These are phyloP conservation scores for Fraxinus floribunda DNA, from an alignment of 305 asterid genomes.

Conservation along the genomic window DNA sequence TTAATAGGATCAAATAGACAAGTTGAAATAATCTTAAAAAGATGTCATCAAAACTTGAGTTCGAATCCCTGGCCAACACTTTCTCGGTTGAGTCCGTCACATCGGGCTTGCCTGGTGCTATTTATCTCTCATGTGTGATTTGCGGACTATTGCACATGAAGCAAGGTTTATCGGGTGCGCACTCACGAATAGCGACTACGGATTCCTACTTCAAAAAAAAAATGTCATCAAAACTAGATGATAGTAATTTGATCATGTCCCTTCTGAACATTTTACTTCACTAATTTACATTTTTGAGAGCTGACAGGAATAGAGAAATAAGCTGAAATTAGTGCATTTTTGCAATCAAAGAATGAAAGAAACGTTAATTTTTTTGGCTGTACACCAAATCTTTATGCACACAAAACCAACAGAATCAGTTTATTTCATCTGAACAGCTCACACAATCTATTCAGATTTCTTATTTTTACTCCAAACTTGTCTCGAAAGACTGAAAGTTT, in stretches of 20 bases:
- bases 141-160: no score
- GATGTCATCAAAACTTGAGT: not conserved
- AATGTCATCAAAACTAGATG: not conserved
- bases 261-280: not conserved
- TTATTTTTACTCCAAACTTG: conserved; percentile 13
- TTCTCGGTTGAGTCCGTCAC: no score
- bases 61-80: no score
- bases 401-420: conserved; percentile 13
- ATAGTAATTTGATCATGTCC: not conserved
- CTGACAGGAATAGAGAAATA: not conserved
- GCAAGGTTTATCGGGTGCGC: no score
- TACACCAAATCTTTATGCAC: not conserved
- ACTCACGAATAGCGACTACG: no score
- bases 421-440: conserved; percentile 31
- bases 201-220: no score
- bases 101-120: no score
- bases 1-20: not conserved
- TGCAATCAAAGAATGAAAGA: conserved; percentile 28
- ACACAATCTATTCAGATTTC: conserved; percentile 24
- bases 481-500: not conserved
- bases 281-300: not conserved
- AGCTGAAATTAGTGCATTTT: not conserved
- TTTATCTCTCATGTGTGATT: no score
- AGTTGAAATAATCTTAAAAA: not conserved
- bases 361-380: not conserved